phyloP scores from a whole-genome alignment of 2,329 filamentous ascomycete genomes.

The Diaporthe batatas region DNA sequence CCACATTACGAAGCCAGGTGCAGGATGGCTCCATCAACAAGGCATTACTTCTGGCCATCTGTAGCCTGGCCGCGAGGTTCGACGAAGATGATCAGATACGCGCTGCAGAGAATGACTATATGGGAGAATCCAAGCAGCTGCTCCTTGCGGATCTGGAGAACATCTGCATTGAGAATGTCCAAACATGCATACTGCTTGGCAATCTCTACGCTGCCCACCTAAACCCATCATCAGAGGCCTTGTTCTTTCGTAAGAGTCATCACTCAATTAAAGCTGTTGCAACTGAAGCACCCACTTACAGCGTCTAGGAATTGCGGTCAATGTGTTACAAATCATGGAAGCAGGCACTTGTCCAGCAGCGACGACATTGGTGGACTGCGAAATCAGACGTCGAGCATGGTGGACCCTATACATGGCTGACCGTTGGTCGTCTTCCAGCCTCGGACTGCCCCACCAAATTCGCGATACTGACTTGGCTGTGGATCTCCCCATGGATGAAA shows the following conservation, averaged over 20 bases:
- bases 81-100: neutral
- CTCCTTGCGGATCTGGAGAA: conserved; percentile 1
- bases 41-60: neutral
- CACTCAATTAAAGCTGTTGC: neutral
- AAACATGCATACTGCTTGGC: conserved; percentile 11
- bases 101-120: neutral
- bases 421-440: conserved; percentile 4
- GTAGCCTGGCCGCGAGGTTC: conserved; percentile 15
- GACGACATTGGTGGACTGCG: neutral
- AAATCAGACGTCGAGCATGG: conserved; percentile 11
- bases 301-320: neutral
- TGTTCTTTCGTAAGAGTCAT: neutral
- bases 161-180: conserved; percentile 2
- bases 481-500: conserved; percentile 21
- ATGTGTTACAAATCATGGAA: neutral
- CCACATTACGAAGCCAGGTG: neutral
- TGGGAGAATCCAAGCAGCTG: neutral
- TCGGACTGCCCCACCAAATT: conserved; percentile 5
- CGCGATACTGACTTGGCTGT: conserved; percentile 8
- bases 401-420: conserved; percentile 23
- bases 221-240: conserved; percentile 12
- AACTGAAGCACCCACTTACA: neutral
- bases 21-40: conserved; percentile 23
- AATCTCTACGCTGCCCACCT: conserved; percentile 16
- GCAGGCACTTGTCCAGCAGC: neutral